phyloP scores from a whole-genome alignment of 164 flowering plant species.

The Tetracentron sinense region DNA sequence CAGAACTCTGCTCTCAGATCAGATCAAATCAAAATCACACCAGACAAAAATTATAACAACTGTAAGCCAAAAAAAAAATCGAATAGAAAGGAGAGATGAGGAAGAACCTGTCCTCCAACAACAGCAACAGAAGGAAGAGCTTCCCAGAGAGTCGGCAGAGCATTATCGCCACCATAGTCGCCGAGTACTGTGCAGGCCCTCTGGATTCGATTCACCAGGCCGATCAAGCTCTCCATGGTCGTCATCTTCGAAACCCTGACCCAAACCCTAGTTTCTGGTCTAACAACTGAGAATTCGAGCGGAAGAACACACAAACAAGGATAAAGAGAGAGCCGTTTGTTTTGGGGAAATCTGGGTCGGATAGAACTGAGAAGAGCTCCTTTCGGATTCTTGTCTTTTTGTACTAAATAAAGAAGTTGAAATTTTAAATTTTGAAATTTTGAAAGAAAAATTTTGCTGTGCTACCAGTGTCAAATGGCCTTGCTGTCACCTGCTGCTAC shows the following conservation, averaged over 20 bases:
- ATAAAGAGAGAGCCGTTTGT: too few species aligned
- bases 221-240: slow-evolving; percentile 93
- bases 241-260: slow-evolving; percentile 35
- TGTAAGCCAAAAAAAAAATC: too few species aligned
- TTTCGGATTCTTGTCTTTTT: too few species aligned
- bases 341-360: too few species aligned
- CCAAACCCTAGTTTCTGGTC: not conserved
- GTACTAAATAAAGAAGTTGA: too few species aligned
- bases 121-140: slow-evolving; percentile 73
- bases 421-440: too few species aligned
- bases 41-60: slow-evolving; percentile 1
- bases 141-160: slow-evolving; percentile 69
- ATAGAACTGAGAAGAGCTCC: too few species aligned
- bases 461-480: too few species aligned
- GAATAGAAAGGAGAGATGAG: not conserved
- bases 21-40: not conserved
- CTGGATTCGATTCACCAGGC: slow-evolving; percentile 80
- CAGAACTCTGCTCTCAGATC: slow-evolving; percentile 56
- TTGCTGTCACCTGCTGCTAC: too few species aligned
- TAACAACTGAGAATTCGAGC: not conserved
- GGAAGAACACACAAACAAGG: not conserved
- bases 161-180: slow-evolving; percentile 55
- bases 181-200: slow-evolving; percentile 82
- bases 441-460: too few species aligned
- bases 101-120: slow-evolving; percentile 67